These are phyloP conservation scores for Filobasidium floriforme DNA, from an alignment of 768 basidiomycete species.

Conservation along the genomic window DNA sequence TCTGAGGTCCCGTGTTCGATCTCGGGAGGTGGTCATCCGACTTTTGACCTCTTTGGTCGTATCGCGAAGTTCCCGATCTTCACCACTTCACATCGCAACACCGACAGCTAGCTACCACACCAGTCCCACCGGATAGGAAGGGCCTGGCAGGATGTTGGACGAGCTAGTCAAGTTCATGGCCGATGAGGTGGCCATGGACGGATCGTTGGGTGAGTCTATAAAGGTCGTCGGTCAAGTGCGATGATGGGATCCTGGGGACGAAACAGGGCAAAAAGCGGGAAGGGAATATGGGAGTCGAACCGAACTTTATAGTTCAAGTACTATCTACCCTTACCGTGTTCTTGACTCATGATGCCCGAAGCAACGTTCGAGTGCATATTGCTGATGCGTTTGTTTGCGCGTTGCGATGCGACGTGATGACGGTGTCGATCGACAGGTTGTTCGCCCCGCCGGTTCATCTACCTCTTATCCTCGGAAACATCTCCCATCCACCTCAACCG, in stretches of 20 bases:
- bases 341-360: not conserved
- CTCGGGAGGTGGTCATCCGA: not conserved
- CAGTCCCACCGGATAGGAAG: not conserved
- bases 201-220: conserved; percentile 18
- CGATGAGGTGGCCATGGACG: conserved; percentile 25
- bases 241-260: not conserved
- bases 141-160: conserved; percentile 15
- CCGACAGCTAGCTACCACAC: not conserved
- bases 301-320: not conserved
- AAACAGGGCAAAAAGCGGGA: not conserved
- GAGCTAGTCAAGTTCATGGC: conserved; percentile 16
- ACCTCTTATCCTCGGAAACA: not conserved
- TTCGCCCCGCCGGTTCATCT: conserved; percentile 17
- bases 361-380: not conserved
- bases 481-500: conserved; percentile 14
- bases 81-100: not conserved
- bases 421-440: conserved; percentile 7
- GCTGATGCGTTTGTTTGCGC: too few species aligned
- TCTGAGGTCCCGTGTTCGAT: too few species aligned
- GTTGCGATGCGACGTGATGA: too few species aligned
- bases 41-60: conserved; percentile 9
- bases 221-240: too few species aligned
- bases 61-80: not conserved
- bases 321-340: not conserved
- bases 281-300: not conserved